A percentile compares a stretch with the other conserved stretches of the same genome.
phyloP scores from a whole-genome alignment of 83 land plant genomes.

The Picea abies region DNA sequence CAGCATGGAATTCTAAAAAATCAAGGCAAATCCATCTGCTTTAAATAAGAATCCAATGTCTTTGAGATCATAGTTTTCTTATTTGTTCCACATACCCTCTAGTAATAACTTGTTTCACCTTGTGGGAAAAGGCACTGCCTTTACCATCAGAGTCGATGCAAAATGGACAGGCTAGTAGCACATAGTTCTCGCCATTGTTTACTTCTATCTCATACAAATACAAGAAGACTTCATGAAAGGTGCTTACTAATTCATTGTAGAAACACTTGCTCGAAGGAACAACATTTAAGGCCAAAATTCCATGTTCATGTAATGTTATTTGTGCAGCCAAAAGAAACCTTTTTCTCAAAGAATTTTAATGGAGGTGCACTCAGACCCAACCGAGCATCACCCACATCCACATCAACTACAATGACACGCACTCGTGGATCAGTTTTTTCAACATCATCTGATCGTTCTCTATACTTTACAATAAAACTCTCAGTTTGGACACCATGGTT shows the following conservation, averaged over 20 bases:
- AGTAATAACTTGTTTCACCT: background rate
- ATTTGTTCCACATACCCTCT: background rate
- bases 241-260: constrained; percentile 25
- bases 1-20: too few species aligned
- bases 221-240: constrained; percentile 36
- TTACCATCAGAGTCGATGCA: background rate
- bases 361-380: constrained; percentile 63
- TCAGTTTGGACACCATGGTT: too few species aligned
- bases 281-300: constrained; percentile 60
- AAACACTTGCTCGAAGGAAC: constrained; percentile 31
- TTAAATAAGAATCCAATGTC: too few species aligned
- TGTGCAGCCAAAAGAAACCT: constrained; percentile 37
- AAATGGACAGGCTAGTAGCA: constrained; percentile 48
- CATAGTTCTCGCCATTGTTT: constrained; percentile 57
- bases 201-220: constrained; percentile 66
- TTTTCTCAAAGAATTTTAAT: constrained; percentile 34
- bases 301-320: constrained; percentile 33
- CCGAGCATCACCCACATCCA: constrained; percentile 45
- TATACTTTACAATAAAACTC: too few species aligned
- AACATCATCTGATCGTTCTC: background rate
- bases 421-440: constrained; percentile 27
- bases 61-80: background rate
- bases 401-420: constrained; percentile 61
- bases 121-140: background rate
- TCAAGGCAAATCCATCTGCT: too few species aligned